Conservation (phyloP, 140 eudicot genomes). For the Senecio squalidus region DNA sequence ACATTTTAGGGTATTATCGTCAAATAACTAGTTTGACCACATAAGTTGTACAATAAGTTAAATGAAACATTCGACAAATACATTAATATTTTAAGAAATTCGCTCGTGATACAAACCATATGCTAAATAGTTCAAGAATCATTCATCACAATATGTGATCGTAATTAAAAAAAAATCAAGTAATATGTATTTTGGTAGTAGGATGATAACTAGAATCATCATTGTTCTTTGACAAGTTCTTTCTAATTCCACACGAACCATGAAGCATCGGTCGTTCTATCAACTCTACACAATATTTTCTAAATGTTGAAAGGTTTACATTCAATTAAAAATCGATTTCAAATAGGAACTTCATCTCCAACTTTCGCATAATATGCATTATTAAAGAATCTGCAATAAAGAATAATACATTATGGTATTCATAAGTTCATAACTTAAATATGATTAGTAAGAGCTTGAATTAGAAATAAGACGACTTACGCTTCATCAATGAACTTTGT, state of each 20-base stretch:
- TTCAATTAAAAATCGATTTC: slow-evolving; percentile 52
- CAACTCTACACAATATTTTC: slow-evolving; percentile 43
- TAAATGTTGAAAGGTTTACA: slow-evolving; percentile 51
- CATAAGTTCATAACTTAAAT: too few species aligned
- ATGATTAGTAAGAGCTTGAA: background rate
- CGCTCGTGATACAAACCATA: background rate
- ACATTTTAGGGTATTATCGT: too few species aligned
- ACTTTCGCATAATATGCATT: slow-evolving; percentile 85
- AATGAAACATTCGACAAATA: too few species aligned
- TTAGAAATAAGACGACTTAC: slow-evolving; percentile 43
- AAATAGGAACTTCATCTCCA: slow-evolving; percentile 67
- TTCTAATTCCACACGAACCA: slow-evolving; percentile 38
- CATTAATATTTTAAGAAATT: too few species aligned
- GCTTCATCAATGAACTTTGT: slow-evolving; percentile 85
- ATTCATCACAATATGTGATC: background rate
- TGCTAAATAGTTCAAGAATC: background rate
- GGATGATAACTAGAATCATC: slow-evolving; percentile 40
- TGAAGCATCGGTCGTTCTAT: slow-evolving; percentile 39
- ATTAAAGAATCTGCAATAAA: slow-evolving; percentile 51
- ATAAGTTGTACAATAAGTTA: too few species aligned
- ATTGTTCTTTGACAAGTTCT: slow-evolving; percentile 38
- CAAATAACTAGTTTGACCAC: too few species aligned
- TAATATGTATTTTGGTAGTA: slow-evolving; percentile 29
- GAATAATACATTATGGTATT: too few species aligned
- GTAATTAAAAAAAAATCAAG: background rate